Evolutionary conservation across 2,329 filamentous ascomycete genomes (phyloP).

Genomic region (Pyricularia pennisetigena): DNA sequence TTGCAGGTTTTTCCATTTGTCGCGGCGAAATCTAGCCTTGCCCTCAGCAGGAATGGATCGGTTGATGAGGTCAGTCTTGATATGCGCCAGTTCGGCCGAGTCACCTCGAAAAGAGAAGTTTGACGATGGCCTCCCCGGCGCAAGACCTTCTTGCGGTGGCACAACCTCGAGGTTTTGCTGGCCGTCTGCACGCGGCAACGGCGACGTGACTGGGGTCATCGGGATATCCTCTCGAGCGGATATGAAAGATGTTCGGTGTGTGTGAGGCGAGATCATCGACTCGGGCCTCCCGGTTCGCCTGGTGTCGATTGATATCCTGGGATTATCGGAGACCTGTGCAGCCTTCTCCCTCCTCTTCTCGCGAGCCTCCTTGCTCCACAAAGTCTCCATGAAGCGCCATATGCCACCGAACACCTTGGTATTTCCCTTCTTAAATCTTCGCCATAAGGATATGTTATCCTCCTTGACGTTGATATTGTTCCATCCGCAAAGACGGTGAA

Average conservation of each 20-base stretch:
- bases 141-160: constrained; percentile 23
- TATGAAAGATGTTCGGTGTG: constrained; percentile 34
- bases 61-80: constrained; percentile 60
- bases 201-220: constrained; percentile 91
- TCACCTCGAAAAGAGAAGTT: constrained; percentile 25
- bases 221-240: constrained; percentile 67
- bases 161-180: constrained; percentile 23
- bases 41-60: constrained; percentile 53
- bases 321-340: constrained; percentile 41
- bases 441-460: constrained; percentile 79
- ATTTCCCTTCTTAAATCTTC: constrained; percentile 81
- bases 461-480: constrained; percentile 87
- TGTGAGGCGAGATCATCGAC: constrained; percentile 42
- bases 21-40: constrained; percentile 79
- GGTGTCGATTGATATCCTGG: constrained; percentile 58
- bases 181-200: constrained; percentile 39
- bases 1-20: constrained; percentile 89
- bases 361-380: constrained; percentile 34
- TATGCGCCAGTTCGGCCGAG: constrained; percentile 27
- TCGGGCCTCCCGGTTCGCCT: constrained; percentile 38
- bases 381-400: constrained; percentile 32
- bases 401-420: constrained; percentile 50
- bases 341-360: constrained; percentile 33
- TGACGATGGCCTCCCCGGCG: constrained; percentile 20
- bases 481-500: constrained; percentile 82